Conservation (phyloP, 345 rosid genomes). For the Salix caprea region DNA sequence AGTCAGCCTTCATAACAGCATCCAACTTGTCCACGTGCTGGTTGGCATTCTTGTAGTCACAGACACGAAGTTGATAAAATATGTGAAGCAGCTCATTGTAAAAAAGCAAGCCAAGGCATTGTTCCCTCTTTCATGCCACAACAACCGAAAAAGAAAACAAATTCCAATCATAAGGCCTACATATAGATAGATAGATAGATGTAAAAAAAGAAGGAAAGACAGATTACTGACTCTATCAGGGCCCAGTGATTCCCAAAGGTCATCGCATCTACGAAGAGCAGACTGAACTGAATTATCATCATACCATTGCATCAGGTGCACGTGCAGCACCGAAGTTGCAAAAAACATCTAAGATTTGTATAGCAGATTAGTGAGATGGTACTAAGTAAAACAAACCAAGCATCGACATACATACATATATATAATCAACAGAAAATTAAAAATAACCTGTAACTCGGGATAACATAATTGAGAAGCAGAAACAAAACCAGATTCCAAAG, state of each 20-base stretch:
- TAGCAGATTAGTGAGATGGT: background rate
- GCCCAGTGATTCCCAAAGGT: slow-evolving; percentile 65
- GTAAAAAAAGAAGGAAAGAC: background rate
- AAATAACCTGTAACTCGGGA: slow-evolving; percentile 72
- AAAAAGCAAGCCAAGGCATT: slow-evolving; percentile 74
- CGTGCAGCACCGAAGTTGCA: slow-evolving; percentile 76
- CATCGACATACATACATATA: too few species aligned
- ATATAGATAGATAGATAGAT: too few species aligned
- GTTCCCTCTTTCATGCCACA: slow-evolving; percentile 39
- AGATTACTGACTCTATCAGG: slow-evolving; percentile 57
- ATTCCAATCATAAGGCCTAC: background rate
- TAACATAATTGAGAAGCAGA: slow-evolving; percentile 57
- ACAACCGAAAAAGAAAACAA: slow-evolving; percentile 7
- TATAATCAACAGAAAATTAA: background rate
- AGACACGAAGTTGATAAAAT: slow-evolving; percentile 73
- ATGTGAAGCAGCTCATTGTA: slow-evolving; percentile 87
- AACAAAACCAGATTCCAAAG: slow-evolving; percentile 58
- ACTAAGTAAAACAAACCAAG: background rate
- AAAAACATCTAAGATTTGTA: slow-evolving; percentile 69
- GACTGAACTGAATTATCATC: slow-evolving; percentile 62
- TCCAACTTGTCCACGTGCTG: slow-evolving; percentile 86
- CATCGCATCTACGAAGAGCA: slow-evolving; percentile 64
- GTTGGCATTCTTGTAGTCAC: slow-evolving; percentile 87
- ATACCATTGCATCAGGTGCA: slow-evolving; percentile 88
- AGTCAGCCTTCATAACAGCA: slow-evolving; percentile 77